Conservation (phyloP, 495 filamentous ascomycete species). For the Podospora pseudopauciseta region DNA sequence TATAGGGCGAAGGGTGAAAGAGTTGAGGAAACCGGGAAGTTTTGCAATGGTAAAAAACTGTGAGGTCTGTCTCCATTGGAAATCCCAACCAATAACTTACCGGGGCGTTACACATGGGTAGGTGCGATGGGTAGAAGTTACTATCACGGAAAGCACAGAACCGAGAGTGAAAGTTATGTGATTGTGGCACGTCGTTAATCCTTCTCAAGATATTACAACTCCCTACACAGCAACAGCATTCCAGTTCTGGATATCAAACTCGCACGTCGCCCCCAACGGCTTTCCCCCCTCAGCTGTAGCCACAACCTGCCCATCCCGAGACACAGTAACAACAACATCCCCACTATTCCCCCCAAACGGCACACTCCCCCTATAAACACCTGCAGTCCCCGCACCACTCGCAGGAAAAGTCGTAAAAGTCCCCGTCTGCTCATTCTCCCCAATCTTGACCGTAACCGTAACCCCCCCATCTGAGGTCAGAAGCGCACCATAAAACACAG, state of each 20-base stretch:
- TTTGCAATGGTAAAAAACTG: too few species aligned
- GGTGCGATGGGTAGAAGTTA: too few species aligned
- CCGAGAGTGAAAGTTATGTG: too few species aligned
- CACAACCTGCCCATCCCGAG: conserved; percentile 11
- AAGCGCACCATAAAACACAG: conserved; percentile 26
- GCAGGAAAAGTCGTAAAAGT: conserved; percentile 11
- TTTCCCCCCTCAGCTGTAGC: conserved; percentile 18
- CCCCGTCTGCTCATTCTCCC: conserved; percentile 13
- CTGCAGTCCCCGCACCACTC: conserved; percentile 17
- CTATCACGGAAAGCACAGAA: too few species aligned
- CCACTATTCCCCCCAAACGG: conserved; percentile 20
- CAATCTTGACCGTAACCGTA: conserved; percentile 19
- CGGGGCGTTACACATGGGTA: too few species aligned
- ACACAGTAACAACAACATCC: conserved; percentile 22
- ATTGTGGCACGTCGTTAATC: neutral
- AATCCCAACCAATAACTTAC: too few species aligned
- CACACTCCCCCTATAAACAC: conserved; percentile 26
- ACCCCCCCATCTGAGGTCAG: conserved; percentile 19
- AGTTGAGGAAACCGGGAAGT: too few species aligned
- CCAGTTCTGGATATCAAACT: conserved; percentile 24
- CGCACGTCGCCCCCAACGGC: conserved; percentile 15
- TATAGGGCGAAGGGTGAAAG: too few species aligned
- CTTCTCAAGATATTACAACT: neutral
- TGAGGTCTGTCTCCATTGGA: too few species aligned
- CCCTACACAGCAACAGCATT: conserved; percentile 21